These are phyloP conservation scores for Aphanomyces stellatus DNA, from an alignment of 352 stramenopile genomes.

Conservation along the genomic window DNA sequence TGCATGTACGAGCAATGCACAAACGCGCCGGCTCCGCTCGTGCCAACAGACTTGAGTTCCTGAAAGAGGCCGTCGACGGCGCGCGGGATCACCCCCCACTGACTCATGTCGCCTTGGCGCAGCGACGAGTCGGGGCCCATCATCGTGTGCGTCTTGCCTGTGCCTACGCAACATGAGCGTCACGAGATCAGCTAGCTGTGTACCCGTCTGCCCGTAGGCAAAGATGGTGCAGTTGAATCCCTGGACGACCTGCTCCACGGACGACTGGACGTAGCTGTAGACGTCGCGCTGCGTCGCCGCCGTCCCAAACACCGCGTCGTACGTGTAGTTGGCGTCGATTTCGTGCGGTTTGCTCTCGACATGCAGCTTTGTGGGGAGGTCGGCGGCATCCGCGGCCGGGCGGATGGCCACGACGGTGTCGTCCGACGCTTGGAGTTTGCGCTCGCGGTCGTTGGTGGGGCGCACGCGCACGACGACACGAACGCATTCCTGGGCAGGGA, in stretches of 20 bases:
- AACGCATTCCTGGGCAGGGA: slow-evolving; percentile 34
- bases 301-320: slow-evolving; percentile 67
- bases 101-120: slow-evolving; percentile 8
- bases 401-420: neutral
- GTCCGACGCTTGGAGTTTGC: neutral
- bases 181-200: neutral
- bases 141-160: slow-evolving; percentile 88
- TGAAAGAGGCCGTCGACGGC: slow-evolving; percentile 80
- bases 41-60: slow-evolving; percentile 43
- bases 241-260: slow-evolving; percentile 69
- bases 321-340: slow-evolving; percentile 30
- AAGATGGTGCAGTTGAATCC: slow-evolving; percentile 89
- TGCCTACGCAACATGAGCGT: slow-evolving; percentile 23
- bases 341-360: neutral
- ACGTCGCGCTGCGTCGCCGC: slow-evolving; percentile 53
- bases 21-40: slow-evolving; percentile 41
- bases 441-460: slow-evolving; percentile 61
- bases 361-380: neutral
- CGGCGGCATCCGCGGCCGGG: neutral
- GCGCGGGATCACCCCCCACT: slow-evolving; percentile 77
- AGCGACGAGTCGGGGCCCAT: slow-evolving; percentile 25
- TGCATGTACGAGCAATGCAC: slow-evolving; percentile 89
- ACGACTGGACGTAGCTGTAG: slow-evolving; percentile 60
- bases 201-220: slow-evolving; percentile 82
- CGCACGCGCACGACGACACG: slow-evolving; percentile 76